phyloP scores from a whole-genome alignment of 495 filamentous ascomycete species.

The Patellaria atrata region DNA sequence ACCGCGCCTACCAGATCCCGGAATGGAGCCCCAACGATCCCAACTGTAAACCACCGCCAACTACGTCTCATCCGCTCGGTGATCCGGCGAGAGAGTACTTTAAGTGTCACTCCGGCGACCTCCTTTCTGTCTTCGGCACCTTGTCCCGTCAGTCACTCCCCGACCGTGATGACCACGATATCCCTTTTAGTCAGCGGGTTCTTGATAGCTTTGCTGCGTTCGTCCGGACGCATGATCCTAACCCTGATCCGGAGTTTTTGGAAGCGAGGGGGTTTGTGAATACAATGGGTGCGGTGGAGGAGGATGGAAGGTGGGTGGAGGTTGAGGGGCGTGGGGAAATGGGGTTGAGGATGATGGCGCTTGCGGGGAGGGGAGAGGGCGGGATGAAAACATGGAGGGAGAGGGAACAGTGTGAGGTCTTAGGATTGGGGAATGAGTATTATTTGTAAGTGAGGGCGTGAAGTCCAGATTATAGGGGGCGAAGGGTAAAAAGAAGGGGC shows the following conservation, averaged over 20 bases:
- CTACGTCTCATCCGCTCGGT: slow-evolving; percentile 26
- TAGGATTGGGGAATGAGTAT: no score
- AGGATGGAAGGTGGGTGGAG: slow-evolving; percentile 8
- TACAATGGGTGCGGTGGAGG: slow-evolving; percentile 9
- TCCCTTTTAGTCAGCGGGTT: slow-evolving; percentile 21
- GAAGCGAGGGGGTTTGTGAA: slow-evolving; percentile 18
- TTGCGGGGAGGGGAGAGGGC: slow-evolving; percentile 10
- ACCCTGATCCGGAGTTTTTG: slow-evolving; percentile 16
- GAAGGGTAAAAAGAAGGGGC: no score
- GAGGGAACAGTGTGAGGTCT: slow-evolving; percentile 11
- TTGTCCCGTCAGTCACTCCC: slow-evolving; percentile 16
- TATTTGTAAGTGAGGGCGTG: no score
- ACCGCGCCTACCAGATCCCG: slow-evolving; percentile 36
- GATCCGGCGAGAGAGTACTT: slow-evolving; percentile 31
- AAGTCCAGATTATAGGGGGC: no score
- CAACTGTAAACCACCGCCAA: slow-evolving; percentile 33
- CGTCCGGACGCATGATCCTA: slow-evolving; percentile 17
- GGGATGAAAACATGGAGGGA: slow-evolving; percentile 8
- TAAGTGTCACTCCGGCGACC: slow-evolving; percentile 36
- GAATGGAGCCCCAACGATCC: slow-evolving; percentile 29
- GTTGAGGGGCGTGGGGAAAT: slow-evolving; percentile 11
- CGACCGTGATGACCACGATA: slow-evolving; percentile 20
- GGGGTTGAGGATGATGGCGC: slow-evolving; percentile 10
- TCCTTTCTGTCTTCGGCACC: slow-evolving; percentile 33
- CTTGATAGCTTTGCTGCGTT: slow-evolving; percentile 22